phyloP scores from a whole-genome alignment of 176 grass and related monocot genomes.

The Ensete ventricosum region DNA sequence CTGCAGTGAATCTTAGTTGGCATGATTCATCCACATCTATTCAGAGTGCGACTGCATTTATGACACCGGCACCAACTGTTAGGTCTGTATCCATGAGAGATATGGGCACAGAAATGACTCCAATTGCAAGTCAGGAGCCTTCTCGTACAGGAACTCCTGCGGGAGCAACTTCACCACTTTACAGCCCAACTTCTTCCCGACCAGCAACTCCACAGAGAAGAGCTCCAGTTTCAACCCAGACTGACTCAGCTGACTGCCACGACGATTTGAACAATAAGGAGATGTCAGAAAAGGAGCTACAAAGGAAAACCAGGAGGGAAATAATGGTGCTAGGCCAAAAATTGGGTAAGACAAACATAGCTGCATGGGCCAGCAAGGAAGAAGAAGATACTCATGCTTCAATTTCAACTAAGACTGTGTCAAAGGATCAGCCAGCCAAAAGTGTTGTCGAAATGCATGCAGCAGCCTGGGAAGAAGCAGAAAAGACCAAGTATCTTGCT shows the following conservation, averaged over 20 bases:
- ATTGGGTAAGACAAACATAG: slow-evolving; percentile 84
- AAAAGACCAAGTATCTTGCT: slow-evolving; percentile 83
- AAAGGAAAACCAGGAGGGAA: slow-evolving; percentile 74
- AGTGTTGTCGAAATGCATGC: slow-evolving; percentile 56
- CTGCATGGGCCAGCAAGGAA: slow-evolving; percentile 92
- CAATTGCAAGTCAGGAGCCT: slow-evolving; percentile 88
- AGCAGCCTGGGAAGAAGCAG: slow-evolving; percentile 82
- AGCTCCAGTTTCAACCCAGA: slow-evolving; percentile 19
- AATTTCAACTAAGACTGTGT: slow-evolving; percentile 36
- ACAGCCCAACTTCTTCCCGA: slow-evolving; percentile 65
- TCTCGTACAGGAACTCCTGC: slow-evolving; percentile 81
- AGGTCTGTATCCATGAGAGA: slow-evolving; percentile 93
- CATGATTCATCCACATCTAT: slow-evolving; percentile 50
- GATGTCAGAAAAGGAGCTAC: slow-evolving; percentile 65
- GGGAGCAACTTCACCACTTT: slow-evolving; percentile 35
- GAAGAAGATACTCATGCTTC: slow-evolving; percentile 69
- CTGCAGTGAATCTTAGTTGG: slow-evolving; percentile 57
- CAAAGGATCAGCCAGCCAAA: slow-evolving; percentile 35
- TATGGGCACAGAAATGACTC: slow-evolving; percentile 99
- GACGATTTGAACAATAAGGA: slow-evolving; percentile 35
- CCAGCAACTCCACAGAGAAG: slow-evolving; percentile 64
- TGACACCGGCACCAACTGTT: slow-evolving; percentile 56
- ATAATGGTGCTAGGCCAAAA: slow-evolving; percentile 93
- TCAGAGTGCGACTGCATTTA: slow-evolving; percentile 50
- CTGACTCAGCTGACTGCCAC: slow-evolving; percentile 22